Evolutionary conservation across 2,329 filamentous ascomycete genomes (phyloP).

Genomic region (Phyllosticta paracitricarpa): DNA sequence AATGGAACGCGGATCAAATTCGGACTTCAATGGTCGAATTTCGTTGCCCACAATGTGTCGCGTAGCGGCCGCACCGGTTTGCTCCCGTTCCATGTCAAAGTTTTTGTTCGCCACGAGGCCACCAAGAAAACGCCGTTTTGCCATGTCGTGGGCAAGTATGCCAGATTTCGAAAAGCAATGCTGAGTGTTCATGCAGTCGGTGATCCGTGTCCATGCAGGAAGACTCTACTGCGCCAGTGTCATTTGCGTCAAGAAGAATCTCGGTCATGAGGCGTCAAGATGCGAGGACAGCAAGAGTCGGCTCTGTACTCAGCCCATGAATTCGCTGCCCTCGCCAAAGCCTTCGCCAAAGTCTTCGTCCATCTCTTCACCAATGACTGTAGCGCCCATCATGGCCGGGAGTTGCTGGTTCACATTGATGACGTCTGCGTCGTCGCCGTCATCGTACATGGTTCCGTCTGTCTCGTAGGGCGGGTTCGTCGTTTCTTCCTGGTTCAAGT

Average conservation of each 20-base stretch:
- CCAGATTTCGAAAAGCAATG: not conserved
- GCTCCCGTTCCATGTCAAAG: not conserved
- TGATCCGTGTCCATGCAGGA: not conserved
- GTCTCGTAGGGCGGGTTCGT: slow-evolving; percentile 19
- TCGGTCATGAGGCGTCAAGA: not conserved
- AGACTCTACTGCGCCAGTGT: not conserved
- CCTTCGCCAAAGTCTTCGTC: slow-evolving; percentile 37
- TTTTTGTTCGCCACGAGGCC: not conserved
- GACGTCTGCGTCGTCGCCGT: slow-evolving; percentile 16
- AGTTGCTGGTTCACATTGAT: slow-evolving; percentile 29
- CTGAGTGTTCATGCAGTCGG: not conserved
- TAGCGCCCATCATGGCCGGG: slow-evolving; percentile 27
- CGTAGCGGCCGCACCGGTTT: not conserved
- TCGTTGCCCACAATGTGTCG: not conserved
- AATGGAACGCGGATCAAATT: too few relatives aligned
- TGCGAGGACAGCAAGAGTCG: not conserved
- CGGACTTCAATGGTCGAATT: not conserved
- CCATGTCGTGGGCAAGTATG: not conserved
- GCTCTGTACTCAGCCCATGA: slow-evolving; percentile 22
- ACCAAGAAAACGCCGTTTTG: not conserved
- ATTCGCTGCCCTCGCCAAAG: slow-evolving; percentile 37
- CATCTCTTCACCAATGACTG: slow-evolving; percentile 30
- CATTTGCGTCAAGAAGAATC: not conserved
- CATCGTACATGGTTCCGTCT: slow-evolving; percentile 17
- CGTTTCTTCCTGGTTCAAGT: slow-evolving; percentile 51